Evolutionary conservation across 2,329 filamentous ascomycete species (phyloP), one percentile per base, ranked within the genome.

Genomic region (Rutstroemia sydowiana): DNA sequence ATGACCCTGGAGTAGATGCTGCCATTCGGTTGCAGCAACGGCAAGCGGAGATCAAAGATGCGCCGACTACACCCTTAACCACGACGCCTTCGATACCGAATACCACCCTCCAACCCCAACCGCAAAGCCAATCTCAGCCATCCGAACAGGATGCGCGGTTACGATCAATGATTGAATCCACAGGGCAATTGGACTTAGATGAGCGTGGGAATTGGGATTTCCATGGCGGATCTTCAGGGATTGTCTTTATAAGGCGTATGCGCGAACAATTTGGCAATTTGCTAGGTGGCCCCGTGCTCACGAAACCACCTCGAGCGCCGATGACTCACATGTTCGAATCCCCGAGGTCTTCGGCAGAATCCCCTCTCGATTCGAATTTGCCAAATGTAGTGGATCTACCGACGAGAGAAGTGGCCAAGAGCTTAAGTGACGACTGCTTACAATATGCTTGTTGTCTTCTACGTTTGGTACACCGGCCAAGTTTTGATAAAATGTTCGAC

Each of bases 191-290:
- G 16, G 92, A 97, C 63, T 76, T 97, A 31, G 90, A 95, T 62
- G 92, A 97, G 60, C 82, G 84, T 61, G 92, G 92, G 39, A 83
- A 93, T 61, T 95, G 90, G 83, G 91, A 97, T 68, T 98, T 95
- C 63, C 89, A 95, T 65, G 93, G 93, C 44, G 87, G 88, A 57
- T 96, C 92, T 0, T 97, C 93, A 0, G 91, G 92, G 2, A 79
- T 91, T 40, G 88, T 92, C 57, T 98, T 96, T 67, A 78, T 96
- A 61, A 81, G 82, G 57, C 83, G 88, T 50, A 85, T 98, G 78
- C 85, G 89, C 62, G 87, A 95, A 63, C 87, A 95, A 64, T 88
- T 96, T 59, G 85, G 88, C 41, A 82, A 84, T 55, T 75, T 93
- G 58, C 77, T 93, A 44, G 84, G 84, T 37, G 59, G 81, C 55